Base-by-base conservation (phyloP, 1,284 basidiomycete species). In the Entoloma clypeatum region DNA sequence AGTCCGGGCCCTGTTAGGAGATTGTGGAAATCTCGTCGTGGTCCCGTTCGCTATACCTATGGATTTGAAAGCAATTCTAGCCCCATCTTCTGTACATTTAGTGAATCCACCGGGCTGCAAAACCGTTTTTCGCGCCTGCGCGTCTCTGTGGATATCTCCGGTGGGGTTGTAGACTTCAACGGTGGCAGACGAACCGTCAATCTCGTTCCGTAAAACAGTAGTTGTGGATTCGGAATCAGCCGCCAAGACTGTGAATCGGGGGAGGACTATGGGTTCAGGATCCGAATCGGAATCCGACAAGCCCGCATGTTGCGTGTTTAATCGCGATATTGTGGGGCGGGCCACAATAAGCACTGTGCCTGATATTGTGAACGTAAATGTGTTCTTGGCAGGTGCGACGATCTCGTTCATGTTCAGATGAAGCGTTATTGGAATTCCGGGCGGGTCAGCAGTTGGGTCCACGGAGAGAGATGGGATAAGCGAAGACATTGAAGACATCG, bases 391-490 rank as follows among this genome's bases (percentile, higher is more conserved):
- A 3, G 81, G 75, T 2, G 77, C 73, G n/a, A 77, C 63, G 10
- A 88, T 64, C 30, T 87, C 82, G 53, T 85, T 85, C 69, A 88
- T 83, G 53, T 88, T 86, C 41, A 89, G 53, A 55, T 87, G 85
- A 4, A 89, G 61, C 0, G 83, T 86, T 24, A 85, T 66, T 3
- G 79, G 76, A n/a, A 67, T 62, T 11, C 68, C 69, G 2, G 81
- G 79, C 3, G 68, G 63, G 8, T 57, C 44, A 43, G 48, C 40
- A 31, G 43, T 50, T 39, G 57, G 36, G 54, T 51, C 41, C 50
- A 58, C 40, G 57, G 50, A 14, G 56, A 38, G 65, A 56, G 41
- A 68, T 70, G 5, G 64, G 61, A 74, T 67, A 9, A 81, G 56
- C 4, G 79, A 81, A 21, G 72, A 67, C 19, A 81, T 59, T 4